phyloP scores from a whole-genome alignment of 208 protist genomes.

The Borovskyia barvae region DNA sequence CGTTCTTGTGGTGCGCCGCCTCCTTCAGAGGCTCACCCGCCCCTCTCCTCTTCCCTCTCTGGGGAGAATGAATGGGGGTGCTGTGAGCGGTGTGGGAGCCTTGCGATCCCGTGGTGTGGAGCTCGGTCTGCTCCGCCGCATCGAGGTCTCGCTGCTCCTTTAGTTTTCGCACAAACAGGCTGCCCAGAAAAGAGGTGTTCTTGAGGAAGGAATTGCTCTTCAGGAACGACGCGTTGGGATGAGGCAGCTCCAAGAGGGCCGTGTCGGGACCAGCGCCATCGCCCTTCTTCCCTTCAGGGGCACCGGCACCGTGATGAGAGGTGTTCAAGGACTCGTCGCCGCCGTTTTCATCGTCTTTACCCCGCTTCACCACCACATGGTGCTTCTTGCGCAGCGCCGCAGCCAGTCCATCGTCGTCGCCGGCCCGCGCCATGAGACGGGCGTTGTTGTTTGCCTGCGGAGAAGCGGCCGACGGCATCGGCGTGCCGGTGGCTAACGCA shows the following conservation, averaged over 20 bases:
- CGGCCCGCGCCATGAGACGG: slow-evolving; percentile 41
- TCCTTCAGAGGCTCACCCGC: neutral
- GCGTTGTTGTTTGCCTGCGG: slow-evolving; percentile 36
- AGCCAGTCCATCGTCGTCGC: slow-evolving; percentile 49
- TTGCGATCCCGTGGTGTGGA: no score
- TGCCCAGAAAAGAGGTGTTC: slow-evolving; percentile 42
- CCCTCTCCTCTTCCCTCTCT: slow-evolving; percentile 5
- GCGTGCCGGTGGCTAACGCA: neutral
- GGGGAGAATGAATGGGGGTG: no score
- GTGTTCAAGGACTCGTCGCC: no score
- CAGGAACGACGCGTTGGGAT: slow-evolving; percentile 47
- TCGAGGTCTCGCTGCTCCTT: slow-evolving; percentile 25
- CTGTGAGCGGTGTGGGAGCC: no score
- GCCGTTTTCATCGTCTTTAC: slow-evolving; percentile 14
- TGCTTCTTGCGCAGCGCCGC: slow-evolving; percentile 68
- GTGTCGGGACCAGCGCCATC: slow-evolving; percentile 5
- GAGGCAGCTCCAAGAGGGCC: no score
- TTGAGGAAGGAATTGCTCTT: slow-evolving; percentile 58
- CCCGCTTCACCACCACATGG: slow-evolving; percentile 33
- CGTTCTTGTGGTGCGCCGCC: neutral
- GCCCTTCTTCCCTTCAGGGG: neutral
- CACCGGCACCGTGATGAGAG: neutral
- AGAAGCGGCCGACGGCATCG: slow-evolving; percentile 8
- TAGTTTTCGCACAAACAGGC: slow-evolving; percentile 29
- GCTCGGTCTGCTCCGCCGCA: slow-evolving; percentile 14